phyloP scores from a whole-genome alignment of 768 basidiomycete genomes.

The Lactarius quietus region DNA sequence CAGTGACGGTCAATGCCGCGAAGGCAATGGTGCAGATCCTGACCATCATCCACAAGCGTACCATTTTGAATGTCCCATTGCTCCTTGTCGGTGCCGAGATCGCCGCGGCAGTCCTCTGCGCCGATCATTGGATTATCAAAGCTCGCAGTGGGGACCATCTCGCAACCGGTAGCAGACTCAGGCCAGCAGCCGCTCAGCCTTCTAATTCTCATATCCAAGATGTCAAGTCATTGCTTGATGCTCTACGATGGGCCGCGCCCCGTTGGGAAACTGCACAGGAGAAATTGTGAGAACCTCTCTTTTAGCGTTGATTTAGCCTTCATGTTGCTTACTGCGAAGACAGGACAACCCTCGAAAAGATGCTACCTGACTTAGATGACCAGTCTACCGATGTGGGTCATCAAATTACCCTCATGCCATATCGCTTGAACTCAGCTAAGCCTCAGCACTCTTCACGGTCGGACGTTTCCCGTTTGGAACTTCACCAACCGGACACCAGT shows the following conservation, averaged over 20 bases:
- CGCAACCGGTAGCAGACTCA: constrained; percentile 1
- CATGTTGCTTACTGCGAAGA: background rate
- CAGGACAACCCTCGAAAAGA: constrained; percentile 20
- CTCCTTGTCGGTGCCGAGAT: constrained; percentile 22
- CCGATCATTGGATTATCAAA: constrained; percentile 24
- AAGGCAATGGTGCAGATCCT: constrained; percentile 19
- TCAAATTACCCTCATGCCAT: background rate
- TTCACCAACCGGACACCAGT: background rate
- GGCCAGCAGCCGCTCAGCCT: background rate
- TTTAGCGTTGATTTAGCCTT: background rate
- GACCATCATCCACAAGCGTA: constrained; percentile 16
- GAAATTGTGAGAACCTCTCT: constrained; percentile 8
- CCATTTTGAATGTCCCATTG: constrained; percentile 22
- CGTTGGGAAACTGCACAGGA: constrained; percentile 25
- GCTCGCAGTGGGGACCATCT: constrained; percentile 9
- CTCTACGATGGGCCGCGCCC: constrained; percentile 23
- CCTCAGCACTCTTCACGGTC: constrained; percentile 9
- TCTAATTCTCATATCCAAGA: constrained; percentile 21
- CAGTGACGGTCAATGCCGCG: constrained; percentile 21
- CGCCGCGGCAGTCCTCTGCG: constrained; percentile 20
- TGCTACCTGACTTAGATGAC: constrained; percentile 15
- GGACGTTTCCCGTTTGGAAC: background rate
- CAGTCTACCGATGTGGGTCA: background rate
- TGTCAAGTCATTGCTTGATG: constrained; percentile 11
- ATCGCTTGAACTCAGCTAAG: background rate